phyloP scores from a whole-genome alignment of 1,284 basidiomycete species.

The Irpex sp. region DNA sequence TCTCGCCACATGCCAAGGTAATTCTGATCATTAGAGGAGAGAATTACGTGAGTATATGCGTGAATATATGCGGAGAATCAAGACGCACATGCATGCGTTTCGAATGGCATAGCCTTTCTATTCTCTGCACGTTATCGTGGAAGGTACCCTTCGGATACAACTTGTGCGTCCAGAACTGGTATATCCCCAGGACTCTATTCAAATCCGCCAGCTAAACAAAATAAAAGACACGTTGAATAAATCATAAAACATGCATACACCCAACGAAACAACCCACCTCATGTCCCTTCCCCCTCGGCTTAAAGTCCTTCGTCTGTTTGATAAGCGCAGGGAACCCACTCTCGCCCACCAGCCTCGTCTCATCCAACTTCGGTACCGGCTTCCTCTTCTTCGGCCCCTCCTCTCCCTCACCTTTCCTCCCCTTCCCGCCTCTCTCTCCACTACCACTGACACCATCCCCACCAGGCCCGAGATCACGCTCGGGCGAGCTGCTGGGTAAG shows the following conservation, averaged over 20 bases:
- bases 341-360: conserved; percentile 63
- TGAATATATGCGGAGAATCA: too few species aligned
- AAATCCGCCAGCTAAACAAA: conserved; percentile 66
- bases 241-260: background rate
- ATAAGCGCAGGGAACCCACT: conserved; percentile 79
- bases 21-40: conserved; percentile 37
- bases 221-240: background rate
- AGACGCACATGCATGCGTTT: conserved; percentile 77
- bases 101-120: conserved; percentile 85
- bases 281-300: conserved; percentile 81
- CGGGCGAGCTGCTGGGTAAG: conserved; percentile 45
- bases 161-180: conserved; percentile 90
- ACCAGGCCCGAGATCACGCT: conserved; percentile 25
- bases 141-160: conserved; percentile 88
- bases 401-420: conserved; percentile 24
- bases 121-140: conserved; percentile 72
- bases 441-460: conserved; percentile 15
- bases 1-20: conserved; percentile 73
- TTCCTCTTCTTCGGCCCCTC: conserved; percentile 37
- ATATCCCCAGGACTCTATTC: conserved; percentile 71
- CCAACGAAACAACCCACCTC: conserved; percentile 48
- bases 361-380: conserved; percentile 63
- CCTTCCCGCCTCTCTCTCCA: conserved; percentile 21
- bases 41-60: too few species aligned
- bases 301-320: conserved; percentile 70